Evolutionary conservation across 768 basidiomycete genomes (phyloP).

Genomic region (Pleurotus platypus): DNA sequence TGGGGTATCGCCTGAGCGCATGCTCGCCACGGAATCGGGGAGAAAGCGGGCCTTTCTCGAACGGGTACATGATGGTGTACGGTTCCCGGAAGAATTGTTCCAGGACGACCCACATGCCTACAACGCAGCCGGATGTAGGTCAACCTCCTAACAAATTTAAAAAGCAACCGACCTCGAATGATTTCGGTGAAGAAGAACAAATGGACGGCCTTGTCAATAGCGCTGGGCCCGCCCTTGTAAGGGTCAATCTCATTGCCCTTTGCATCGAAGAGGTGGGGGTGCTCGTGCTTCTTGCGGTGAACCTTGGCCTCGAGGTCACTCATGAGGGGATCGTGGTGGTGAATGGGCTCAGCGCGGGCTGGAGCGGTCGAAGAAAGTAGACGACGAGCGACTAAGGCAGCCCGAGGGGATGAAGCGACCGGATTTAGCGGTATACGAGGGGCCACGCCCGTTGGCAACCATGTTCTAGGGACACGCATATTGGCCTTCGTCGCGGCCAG

Average conservation of each 20-base stretch:
- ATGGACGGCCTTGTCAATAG: slow-evolving; percentile 93
- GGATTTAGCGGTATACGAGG: slow-evolving; percentile 36
- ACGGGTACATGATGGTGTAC: slow-evolving; percentile 98
- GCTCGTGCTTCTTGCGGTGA: slow-evolving; percentile 5
- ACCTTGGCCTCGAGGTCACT: slow-evolving; percentile 32
- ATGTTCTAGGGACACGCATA: slow-evolving; percentile 35
- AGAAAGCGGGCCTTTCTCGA: slow-evolving; percentile 96
- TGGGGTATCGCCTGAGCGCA: slow-evolving; percentile 93
- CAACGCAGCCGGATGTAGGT: neutral
- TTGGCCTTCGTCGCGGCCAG: slow-evolving; percentile 34
- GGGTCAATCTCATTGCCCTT: slow-evolving; percentile 57
- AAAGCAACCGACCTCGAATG: slow-evolving; percentile 69
- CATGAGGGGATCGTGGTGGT: slow-evolving; percentile 26
- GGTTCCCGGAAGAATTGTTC: slow-evolving; percentile 92
- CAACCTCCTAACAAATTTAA: neutral
- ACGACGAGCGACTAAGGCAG: slow-evolving; percentile 43
- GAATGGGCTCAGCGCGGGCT: slow-evolving; percentile 33
- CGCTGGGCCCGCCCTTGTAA: slow-evolving; percentile 79
- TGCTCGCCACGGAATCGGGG: slow-evolving; percentile 99
- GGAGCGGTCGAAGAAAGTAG: slow-evolving; percentile 44
- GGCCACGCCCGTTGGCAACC: slow-evolving; percentile 49
- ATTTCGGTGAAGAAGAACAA: slow-evolving; percentile 99
- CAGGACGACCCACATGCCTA: slow-evolving; percentile 97
- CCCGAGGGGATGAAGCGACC: slow-evolving; percentile 25
- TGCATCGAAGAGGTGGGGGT: slow-evolving; percentile 26